Base-by-base conservation (phyloP, 1,139 yeast species). In the Geotrichum candidum region DNA sequence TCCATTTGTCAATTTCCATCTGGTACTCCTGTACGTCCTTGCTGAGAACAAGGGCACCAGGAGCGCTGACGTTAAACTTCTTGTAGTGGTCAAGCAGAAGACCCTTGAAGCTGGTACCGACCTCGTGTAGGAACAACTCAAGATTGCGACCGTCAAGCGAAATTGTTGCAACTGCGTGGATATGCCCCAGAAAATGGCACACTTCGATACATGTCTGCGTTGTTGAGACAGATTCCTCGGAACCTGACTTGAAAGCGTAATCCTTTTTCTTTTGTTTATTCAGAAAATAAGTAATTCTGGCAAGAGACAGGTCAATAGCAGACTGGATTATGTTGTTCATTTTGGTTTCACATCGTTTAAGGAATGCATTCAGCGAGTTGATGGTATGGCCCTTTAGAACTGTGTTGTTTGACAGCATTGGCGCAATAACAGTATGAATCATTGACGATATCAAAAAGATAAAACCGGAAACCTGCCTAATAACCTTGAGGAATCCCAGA, bases 1-100 rank as follows among this genome's bases (percentile, higher is more conserved):
- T 80, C 94, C 96, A 90, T 55, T 77, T 79, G 64, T 87, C 95
- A 59, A 92, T 82, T 0, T 84, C 80, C 22, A 86, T 82, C 71
- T 90, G 95, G 71, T 87, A 90, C 48, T 89, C 82, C 54, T 89
- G 87, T 6, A 89, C 85, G 75, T 92, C 98, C 52, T 88, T 87
- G 0, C 96, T 88, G n/a, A 90, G 81, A 22, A 88, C 84, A 63
- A 87, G 81, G 33, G 96, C 97, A 59, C 98, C 98, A 11, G 86
- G 82, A 2, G 91, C 85, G 68, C 84, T 89, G 63, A 91, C 90
- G 48, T 84, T 83, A 71, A 84, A 88, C 69, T 86, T 88, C 66
- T 87, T 86, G 70, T 87, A 86, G 72, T 92, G 97, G 38, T 82
- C 84, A 66, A 90, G 77, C 59, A 92, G 75, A 59, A 84, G 78